Base-by-base conservation (phyloP, 2,329 filamentous ascomycete species). In the Scedosporium aurantiacum region DNA sequence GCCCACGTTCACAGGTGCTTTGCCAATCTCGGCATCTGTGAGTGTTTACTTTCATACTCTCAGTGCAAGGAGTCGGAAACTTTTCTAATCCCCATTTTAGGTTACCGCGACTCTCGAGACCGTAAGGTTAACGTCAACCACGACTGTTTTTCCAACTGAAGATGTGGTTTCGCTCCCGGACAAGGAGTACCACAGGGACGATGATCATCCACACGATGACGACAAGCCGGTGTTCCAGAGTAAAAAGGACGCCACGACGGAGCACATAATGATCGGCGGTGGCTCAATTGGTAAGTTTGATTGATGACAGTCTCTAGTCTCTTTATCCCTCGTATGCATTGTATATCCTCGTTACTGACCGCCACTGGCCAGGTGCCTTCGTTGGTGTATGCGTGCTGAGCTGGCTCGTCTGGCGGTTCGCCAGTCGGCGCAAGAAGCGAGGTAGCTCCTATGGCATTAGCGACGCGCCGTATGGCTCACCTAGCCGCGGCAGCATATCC, bases 381-480 rank as follows among this genome's bases (percentile, higher is more conserved):
- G 74, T 81, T 21, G 66, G 78, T 28, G 63, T 78, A 7, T 76
- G 73, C 60, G 76, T 79, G 63, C 62, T 80, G 25, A 66, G 66
- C 6, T 81, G 77, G 77, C 69, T 80, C 25, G 67, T 76, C 4
- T 79, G 74, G 70, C 72, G 75, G n/a, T 69, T 54, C 37, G 65
- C 61, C 41, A 61, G 61, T 50, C 63, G 61, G 12, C 47, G 65
- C 65, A 32, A 55, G 28, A 55, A 55, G 47, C 25, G 45, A 7
- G 47, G 58, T 3, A 6, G 47, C 6, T 2, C 21, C 12, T 52
- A 21, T 21, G 12, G n/a, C 21, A 27, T 12, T 16, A 47, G 43
- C n/a, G 47, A 23, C 47, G 27, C 27, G 5, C 41, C 47, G 8
- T 27, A 12, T 23, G 45, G 25, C 4, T n/a, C 58, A 18, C 18